Evolutionary conservation across 495 filamentous ascomycete genomes (phyloP).

Genomic region (Lasiosphaeria hispida): DNA sequence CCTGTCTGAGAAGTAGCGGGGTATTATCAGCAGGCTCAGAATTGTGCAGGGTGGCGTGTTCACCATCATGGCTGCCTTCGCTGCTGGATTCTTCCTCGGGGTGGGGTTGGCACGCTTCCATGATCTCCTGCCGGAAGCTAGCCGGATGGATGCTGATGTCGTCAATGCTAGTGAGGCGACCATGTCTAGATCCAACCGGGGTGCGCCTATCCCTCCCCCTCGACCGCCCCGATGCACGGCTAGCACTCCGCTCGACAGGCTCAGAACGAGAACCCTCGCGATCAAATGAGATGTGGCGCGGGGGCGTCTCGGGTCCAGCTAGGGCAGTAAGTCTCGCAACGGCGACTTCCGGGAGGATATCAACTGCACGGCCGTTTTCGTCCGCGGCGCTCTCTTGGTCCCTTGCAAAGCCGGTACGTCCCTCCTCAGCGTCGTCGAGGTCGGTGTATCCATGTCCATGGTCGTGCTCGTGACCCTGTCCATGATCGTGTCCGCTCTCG

Average conservation of each 20-base stretch:
- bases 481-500: conserved; percentile 55
- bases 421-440: conserved; percentile 30
- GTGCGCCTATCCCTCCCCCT: conserved; percentile 50
- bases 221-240: conserved; percentile 32
- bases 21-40: conserved; percentile 45
- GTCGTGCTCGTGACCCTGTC: conserved; percentile 55
- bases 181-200: conserved; percentile 50
- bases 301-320: conserved; percentile 26
- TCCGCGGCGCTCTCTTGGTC: conserved; percentile 25
- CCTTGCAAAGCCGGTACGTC: conserved; percentile 21
- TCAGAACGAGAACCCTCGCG: conserved; percentile 15
- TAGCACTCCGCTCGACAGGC: conserved; percentile 23
- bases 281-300: conserved; percentile 37
- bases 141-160: conserved; percentile 86
- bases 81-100: conserved; percentile 50
- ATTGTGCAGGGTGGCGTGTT: conserved; percentile 50
- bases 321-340: conserved; percentile 28
- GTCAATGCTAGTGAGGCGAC: conserved; percentile 56
- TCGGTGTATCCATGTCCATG: conserved; percentile 35
- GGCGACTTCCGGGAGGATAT: conserved; percentile 45
- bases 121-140: conserved; percentile 86
- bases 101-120: conserved; percentile 60
- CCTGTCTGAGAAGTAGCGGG: conserved; percentile 37
- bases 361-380: conserved; percentile 36
- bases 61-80: conserved; percentile 54